Evolutionary conservation across 2,329 filamentous ascomycete species (phyloP), one percentile per base, ranked within the genome.

Genomic region (Thielaviopsis cerberus): DNA sequence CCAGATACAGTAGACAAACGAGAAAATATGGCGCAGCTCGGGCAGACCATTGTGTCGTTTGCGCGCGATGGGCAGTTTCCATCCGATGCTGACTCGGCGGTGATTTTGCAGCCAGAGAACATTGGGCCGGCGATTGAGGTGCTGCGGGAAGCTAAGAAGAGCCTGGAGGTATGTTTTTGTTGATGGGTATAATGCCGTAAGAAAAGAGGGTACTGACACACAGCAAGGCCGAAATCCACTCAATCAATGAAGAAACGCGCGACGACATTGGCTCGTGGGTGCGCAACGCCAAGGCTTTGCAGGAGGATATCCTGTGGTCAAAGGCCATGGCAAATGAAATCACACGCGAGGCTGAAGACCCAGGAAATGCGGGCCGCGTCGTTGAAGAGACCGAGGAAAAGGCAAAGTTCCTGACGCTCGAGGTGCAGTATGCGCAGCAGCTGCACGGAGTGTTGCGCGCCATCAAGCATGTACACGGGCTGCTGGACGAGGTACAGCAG

Each of bases 211-310:
- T 59, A 22, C 54, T 17, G 41, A 50, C 34, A 57, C 17, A 22
- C 23, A 15, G 5, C 11, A 59, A 86, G 82, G 71, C 77, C 61
- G 83, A 94, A 64, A 85, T 97, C 60, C 84, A 83, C 63, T 69
- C 74, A 23, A 80, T 92, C 62, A 94, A 90, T 69, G 79, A 82
- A 66, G 82, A 88, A 63, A 85, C 82, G 20, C 85, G 83, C 59
- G 79, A 83, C 45, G 85, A 94, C 65, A 85, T 95, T 55, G 85
- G 88, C 66, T 79, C 83, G 55, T 97, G 91, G 91, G 86, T 94
- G 59, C 73, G 76, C 55, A 88, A 92, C 68, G 88, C 90, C 53
- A 88, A 88, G 69, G 81, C 83, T 56, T 78, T 96, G 7, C 88
- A 94, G 68, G 79, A 83, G 62, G 91, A 96, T 66, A 91, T 96